phyloP scores from a whole-genome alignment of 768 basidiomycete genomes.

The Podaxis rugospora region DNA sequence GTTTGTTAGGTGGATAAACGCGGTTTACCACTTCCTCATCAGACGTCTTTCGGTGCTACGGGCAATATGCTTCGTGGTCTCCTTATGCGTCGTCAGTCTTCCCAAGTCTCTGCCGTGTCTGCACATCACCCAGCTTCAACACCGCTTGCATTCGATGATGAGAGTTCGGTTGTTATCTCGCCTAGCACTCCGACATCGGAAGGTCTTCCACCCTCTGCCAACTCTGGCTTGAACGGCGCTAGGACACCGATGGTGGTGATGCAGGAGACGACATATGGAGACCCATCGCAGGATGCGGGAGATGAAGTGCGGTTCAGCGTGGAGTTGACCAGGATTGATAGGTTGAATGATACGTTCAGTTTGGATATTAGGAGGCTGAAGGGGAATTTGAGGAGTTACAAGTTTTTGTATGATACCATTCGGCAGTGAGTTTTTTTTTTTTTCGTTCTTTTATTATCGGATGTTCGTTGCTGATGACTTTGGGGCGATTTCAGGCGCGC shows the following conservation, averaged over 20 bases:
- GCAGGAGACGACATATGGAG: conserved; percentile 72
- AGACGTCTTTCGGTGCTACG: conserved; percentile 59
- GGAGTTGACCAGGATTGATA: conserved; percentile 87
- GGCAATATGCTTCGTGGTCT: conserved; percentile 84
- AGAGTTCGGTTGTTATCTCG: conserved; percentile 34
- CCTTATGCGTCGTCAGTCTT: conserved; percentile 87
- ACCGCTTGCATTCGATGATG: conserved; percentile 46
- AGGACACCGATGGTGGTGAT: conserved; percentile 18
- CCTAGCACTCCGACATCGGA: background rate
- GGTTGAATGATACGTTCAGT: conserved; percentile 86
- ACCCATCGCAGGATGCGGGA: conserved; percentile 73
- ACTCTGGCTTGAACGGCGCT: background rate
- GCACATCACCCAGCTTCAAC: conserved; percentile 25
- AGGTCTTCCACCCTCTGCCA: background rate
- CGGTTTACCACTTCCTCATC: conserved; percentile 80
- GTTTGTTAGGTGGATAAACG: conserved; percentile 75
- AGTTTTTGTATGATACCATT: conserved; percentile 85
- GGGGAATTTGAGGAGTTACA: conserved; percentile 90
- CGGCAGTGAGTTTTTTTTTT: conserved; percentile 59
- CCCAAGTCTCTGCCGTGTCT: conserved; percentile 59
- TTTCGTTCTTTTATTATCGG: conserved; percentile 7
- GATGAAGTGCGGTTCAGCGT: conserved; percentile 97
- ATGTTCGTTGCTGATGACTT: background rate
- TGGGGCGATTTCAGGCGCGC: conserved; percentile 32
- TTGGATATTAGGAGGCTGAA: conserved; percentile 90